These are phyloP conservation scores for Tricholoma matsutake DNA, from an alignment of 768 basidiomycete species.

Conservation along the genomic window DNA sequence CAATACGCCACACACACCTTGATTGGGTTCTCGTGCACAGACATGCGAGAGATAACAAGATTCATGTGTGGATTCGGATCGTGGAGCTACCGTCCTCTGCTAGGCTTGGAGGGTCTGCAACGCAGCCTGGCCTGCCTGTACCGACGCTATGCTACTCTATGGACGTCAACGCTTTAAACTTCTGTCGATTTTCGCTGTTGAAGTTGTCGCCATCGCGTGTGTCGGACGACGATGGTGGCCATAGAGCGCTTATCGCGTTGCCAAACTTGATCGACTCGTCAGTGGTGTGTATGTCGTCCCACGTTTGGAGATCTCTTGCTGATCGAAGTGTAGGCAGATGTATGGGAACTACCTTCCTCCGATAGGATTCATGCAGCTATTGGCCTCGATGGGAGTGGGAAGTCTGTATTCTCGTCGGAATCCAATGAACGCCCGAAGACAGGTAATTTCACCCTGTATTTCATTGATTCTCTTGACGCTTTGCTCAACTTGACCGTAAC, in stretches of 20 bases:
- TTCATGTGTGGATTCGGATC: slow-evolving; percentile 68
- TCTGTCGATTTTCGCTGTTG: slow-evolving; percentile 83
- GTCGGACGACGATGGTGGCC: slow-evolving; percentile 5
- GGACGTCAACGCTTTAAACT: slow-evolving; percentile 92
- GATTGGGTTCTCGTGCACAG: slow-evolving; percentile 32
- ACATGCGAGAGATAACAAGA: slow-evolving; percentile 83
- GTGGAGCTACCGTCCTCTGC: slow-evolving; percentile 39
- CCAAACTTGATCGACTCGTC: slow-evolving; percentile 90
- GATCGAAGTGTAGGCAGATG: slow-evolving; percentile 63
- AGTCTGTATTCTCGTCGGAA: slow-evolving; percentile 36
- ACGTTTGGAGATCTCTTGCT: neutral
- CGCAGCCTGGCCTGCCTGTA: slow-evolving; percentile 42
- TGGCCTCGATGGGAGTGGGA: slow-evolving; percentile 49
- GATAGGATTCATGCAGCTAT: slow-evolving; percentile 82
- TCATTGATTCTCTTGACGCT: neutral
- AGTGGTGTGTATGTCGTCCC: slow-evolving; percentile 42
- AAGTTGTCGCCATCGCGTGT: slow-evolving; percentile 9
- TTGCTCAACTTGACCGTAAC: neutral
- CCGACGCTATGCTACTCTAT: slow-evolving; percentile 64
- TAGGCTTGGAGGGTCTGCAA: slow-evolving; percentile 56
- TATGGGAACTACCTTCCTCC: slow-evolving; percentile 74
- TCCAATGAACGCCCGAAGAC: slow-evolving; percentile 54
- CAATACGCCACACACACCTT: too few species aligned
- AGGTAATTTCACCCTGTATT: slow-evolving; percentile 34
- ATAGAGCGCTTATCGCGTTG: slow-evolving; percentile 64